Evolutionary conservation across 345 rosid species (phyloP).

Genomic region (Hypericum androsaemum): DNA sequence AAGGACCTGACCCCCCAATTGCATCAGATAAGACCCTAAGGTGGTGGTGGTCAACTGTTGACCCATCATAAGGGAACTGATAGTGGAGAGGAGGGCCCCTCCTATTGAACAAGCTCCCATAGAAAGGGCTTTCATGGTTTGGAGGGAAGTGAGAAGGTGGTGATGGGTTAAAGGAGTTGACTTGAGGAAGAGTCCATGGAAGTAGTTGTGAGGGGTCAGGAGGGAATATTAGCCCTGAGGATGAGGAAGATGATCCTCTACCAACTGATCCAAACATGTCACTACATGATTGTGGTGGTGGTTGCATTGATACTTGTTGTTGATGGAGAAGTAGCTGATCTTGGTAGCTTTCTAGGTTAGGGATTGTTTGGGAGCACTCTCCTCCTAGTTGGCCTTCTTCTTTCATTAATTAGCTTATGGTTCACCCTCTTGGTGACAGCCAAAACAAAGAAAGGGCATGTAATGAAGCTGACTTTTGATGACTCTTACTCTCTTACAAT

Average conservation of each 20-base stretch:
- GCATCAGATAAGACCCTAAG: no score
- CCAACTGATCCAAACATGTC: conserved; percentile 28
- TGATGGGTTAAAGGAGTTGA: conserved; percentile 25
- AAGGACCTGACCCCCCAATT: conserved; percentile 38
- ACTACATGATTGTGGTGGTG: conserved; percentile 20
- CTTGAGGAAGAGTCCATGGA: conserved; percentile 44
- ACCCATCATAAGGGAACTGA: conserved; percentile 55
- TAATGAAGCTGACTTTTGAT: no score
- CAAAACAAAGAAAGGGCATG: no score
- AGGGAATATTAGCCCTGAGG: conserved; percentile 38
- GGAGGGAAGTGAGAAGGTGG: conserved; percentile 36
- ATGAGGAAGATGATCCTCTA: conserved; percentile 12
- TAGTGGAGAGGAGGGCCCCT: conserved; percentile 35
- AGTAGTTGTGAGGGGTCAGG: conserved; percentile 41
- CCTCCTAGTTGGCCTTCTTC: conserved; percentile 47
- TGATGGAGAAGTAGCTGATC: conserved; percentile 54
- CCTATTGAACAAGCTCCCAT: conserved; percentile 57
- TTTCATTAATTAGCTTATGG: no score
- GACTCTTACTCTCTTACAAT: no score
- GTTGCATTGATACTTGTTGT: conserved; percentile 33
- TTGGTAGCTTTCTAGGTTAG: conserved; percentile 53
- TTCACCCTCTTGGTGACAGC: no score
- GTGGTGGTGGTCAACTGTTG: no score
- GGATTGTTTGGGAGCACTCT: conserved; percentile 50
- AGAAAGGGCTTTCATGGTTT: conserved; percentile 25